Evolutionary conservation across 495 filamentous ascomycete species (phyloP).

Genomic region (Aspergillus diversus): DNA sequence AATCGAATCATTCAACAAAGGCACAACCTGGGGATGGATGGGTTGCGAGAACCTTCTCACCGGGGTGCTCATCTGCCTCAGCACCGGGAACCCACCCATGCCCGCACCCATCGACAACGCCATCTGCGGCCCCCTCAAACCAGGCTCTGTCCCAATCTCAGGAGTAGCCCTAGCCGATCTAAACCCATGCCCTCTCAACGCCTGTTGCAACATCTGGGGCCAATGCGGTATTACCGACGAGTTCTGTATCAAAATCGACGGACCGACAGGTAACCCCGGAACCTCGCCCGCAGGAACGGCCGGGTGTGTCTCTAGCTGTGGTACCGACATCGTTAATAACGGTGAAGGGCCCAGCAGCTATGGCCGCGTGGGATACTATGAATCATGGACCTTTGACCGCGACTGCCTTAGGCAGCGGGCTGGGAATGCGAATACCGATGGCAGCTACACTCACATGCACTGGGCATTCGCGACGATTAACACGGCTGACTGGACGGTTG

Average conservation of each 20-base stretch:
- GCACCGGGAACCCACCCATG: no score
- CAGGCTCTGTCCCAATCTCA: no score
- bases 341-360: no score
- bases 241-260: no score
- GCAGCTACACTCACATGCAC: conserved; percentile 46
- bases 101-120: not conserved
- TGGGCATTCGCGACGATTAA: conserved; percentile 46
- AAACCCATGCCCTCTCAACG: conserved; percentile 30
- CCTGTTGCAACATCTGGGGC: conserved; percentile 44
- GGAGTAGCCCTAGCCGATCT: no score
- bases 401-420: not conserved
- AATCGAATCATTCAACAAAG: no score
- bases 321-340: no score
- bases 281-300: not conserved
- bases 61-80: no score
- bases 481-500: conserved; percentile 19
- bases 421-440: not conserved
- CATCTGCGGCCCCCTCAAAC: not conserved
- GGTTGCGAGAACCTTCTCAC: no score
- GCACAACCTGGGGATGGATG: no score
- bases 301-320: not conserved
- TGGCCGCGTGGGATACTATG: conserved; percentile 32
- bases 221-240: conserved; percentile 36
- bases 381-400: not conserved
- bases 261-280: not conserved